These are phyloP conservation scores for Pezicula carpinea DNA, from an alignment of 2,329 filamentous ascomycete genomes.

Conservation along the genomic window DNA sequence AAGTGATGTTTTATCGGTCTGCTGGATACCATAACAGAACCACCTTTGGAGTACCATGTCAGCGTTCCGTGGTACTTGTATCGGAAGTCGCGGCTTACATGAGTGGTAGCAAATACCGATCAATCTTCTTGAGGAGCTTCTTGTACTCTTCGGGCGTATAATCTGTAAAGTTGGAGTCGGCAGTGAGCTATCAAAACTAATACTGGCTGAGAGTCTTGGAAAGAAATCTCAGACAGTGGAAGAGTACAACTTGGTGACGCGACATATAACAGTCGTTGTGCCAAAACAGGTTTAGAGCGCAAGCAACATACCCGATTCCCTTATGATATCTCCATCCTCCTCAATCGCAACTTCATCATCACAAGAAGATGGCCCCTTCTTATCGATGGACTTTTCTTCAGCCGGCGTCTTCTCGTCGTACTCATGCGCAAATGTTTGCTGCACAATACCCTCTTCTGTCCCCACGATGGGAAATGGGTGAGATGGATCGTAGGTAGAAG, in stretches of 20 bases:
- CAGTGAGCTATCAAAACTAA: constrained; percentile 1
- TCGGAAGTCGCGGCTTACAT: constrained; percentile 35
- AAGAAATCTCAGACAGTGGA: not conserved
- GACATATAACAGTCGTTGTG: not conserved
- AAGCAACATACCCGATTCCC: constrained; percentile 12
- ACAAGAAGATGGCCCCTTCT: constrained; percentile 5
- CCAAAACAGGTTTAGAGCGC: too few relatives aligned
- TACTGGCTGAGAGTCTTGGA: not conserved
- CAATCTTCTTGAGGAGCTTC: constrained; percentile 36
- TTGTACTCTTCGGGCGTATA: constrained; percentile 36
- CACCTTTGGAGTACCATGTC: constrained; percentile 10
- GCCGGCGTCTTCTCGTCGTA: constrained; percentile 1
- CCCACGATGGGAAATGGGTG: not conserved
- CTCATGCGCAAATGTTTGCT: constrained; percentile 1
- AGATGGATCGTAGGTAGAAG: not conserved
- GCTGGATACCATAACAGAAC: constrained; percentile 43
- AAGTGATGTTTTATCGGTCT: constrained; percentile 44
- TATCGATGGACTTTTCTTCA: not conserved
- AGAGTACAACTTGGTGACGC: not conserved
- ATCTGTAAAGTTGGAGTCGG: constrained; percentile 1
- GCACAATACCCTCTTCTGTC: constrained; percentile 3
- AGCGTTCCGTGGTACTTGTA: not conserved
- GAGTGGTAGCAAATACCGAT: constrained; percentile 40
- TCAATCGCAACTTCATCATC: constrained; percentile 8
- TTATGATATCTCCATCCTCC: constrained; percentile 8